A percentile compares a stretch with the other conserved stretches of the same genome.
These are phyloP conservation scores for Globisporangium rhizosaccharum DNA, from an alignment of 352 stramenopile genomes.

Conservation along the genomic window DNA sequence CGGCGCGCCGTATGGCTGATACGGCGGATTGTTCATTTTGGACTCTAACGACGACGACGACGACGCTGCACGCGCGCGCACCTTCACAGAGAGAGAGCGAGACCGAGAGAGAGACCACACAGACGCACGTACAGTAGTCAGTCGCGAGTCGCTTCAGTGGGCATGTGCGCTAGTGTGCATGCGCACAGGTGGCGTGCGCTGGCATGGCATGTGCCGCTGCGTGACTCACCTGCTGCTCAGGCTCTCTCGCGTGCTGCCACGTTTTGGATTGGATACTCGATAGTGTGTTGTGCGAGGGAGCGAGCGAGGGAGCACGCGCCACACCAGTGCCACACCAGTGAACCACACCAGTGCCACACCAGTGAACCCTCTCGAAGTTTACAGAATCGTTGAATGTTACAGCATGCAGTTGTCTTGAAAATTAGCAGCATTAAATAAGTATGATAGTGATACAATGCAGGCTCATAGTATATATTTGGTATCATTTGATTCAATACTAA, in stretches of 20 bases:
- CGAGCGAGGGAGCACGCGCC: neutral
- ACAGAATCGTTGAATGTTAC: no score
- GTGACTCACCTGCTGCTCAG: slow-evolving; percentile 1
- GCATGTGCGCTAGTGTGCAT: neutral
- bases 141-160: no score
- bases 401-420: no score
- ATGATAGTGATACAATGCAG: no score
- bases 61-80: slow-evolving; percentile 1
- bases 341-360: neutral
- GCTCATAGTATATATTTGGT: no score
- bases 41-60: slow-evolving; percentile 1
- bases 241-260: slow-evolving; percentile 12
- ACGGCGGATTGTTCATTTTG: slow-evolving; percentile 30
- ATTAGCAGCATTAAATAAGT: no score
- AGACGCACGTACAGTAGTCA: neutral
- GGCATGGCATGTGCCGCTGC: neutral
- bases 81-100: neutral
- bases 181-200: neutral
- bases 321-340: neutral
- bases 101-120: neutral
- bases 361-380: no score
- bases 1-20: slow-evolving; percentile 48
- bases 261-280: slow-evolving; percentile 10
- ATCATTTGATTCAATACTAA: no score
- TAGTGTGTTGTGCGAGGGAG: neutral